A percentile compares a stretch with the other conserved stretches of the same genome.
Conservation (phyloP, 2,329 filamentous ascomycete genomes). For the Epichloe sp. region DNA sequence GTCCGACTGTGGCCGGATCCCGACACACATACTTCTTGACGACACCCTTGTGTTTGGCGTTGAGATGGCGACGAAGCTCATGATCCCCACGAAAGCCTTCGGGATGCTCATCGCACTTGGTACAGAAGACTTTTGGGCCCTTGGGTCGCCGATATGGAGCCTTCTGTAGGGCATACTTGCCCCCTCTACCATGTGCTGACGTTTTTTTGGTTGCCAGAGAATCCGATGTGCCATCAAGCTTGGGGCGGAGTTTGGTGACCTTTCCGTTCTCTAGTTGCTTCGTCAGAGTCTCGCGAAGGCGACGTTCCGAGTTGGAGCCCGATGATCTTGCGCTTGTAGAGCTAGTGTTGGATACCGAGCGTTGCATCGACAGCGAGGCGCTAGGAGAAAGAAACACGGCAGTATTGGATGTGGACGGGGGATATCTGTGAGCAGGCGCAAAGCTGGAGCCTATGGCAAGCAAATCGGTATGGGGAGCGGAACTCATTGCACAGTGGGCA, state of each 20-base stretch:
- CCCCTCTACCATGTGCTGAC: constrained; percentile 21
- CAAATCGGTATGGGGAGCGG: constrained; percentile 17
- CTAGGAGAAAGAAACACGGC: not conserved
- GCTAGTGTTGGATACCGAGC: constrained; percentile 33
- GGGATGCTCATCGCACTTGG: constrained; percentile 55
- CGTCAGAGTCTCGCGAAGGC: constrained; percentile 33
- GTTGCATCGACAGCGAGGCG: constrained; percentile 26
- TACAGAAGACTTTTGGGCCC: constrained; percentile 59
- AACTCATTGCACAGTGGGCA: constrained; percentile 16
- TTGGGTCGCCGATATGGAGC: constrained; percentile 45
- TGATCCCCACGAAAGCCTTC: constrained; percentile 79
- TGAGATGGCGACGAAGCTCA: constrained; percentile 58
- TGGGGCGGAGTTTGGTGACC: constrained; percentile 30
- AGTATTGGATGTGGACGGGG: constrained; percentile 8
- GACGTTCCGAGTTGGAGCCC: constrained; percentile 28
- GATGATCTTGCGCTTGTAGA: constrained; percentile 29
- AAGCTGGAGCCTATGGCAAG: constrained; percentile 26
- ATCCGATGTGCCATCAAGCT: constrained; percentile 18
- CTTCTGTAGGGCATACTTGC: constrained; percentile 31
- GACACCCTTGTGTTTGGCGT: constrained; percentile 46
- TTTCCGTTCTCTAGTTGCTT: constrained; percentile 31
- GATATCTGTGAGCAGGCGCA: constrained; percentile 16
- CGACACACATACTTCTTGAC: constrained; percentile 47
- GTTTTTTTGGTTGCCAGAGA: constrained; percentile 7
- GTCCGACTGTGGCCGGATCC: constrained; percentile 32